Base-by-base conservation (phyloP, 176 grass and related monocot genomes). In the Eragrostis nindensis region DNA sequence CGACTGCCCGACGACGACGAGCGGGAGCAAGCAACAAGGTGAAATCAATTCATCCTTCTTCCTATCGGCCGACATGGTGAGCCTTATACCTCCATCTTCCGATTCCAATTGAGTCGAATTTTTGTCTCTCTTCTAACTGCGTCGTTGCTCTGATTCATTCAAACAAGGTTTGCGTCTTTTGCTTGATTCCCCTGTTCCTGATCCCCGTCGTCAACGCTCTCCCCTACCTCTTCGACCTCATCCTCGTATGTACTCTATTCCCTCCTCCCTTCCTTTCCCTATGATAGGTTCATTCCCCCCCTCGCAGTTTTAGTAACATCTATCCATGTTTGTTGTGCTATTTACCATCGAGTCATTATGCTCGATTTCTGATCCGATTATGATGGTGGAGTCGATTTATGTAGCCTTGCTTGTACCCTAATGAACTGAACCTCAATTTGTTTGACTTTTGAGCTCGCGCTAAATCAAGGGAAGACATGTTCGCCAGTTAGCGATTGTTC, bases 121-220 rank as follows among this genome's bases (percentile, higher is more conserved):
- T 21, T 19, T 17, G 32, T 36, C 32, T 17, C 2, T 36, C 32
- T 36, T 36, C 32, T 36, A 36, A 36, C 32, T 36, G 32, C 4
- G 32, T 54, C 5, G n/a, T 52, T 18, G 40, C 16, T 44, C 8
- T 80, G 32, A 14, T 16, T 56, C 55, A 17, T n/a, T n/a, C n/a
- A 4, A 36, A 1, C 42, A 25, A 97, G 95, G 95, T 98, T 17
- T 94, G 95, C 84, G 64, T 94, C 46, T 84, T 77, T 75, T 98
- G 95, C 79, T 59, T 98, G 80, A 75, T 98, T 74, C 95, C 95
- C 47, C 88, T 98, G 53, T 98, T 98, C 85, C 44, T 98, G 32
- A 98, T 94, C 74, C 95, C 95, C 6, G 84, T 98, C 17, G 80
- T 98, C 87, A 98, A 98, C 92, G 95, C 92, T 73, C 89, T 98